Evolutionary conservation across 2,329 filamentous ascomycete species (phyloP), one percentile per base, ranked within the genome.

Genomic region (Fonsecaea monophora): DNA sequence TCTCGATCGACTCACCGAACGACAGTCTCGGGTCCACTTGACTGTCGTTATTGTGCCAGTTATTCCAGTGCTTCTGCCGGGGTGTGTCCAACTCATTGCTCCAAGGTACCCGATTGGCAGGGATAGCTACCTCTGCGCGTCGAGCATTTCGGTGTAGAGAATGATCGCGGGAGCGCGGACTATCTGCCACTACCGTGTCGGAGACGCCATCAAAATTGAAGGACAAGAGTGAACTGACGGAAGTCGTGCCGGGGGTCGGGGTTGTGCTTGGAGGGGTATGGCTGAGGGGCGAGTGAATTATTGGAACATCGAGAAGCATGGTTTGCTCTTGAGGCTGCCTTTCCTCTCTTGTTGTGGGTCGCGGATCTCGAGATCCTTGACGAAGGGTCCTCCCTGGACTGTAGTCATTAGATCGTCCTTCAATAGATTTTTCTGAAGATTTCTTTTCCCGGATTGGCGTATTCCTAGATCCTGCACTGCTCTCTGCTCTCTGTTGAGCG

Each of bases 131-230:
- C 7, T 56, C 61, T 15, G 45, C 62, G 37, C 67, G 62, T n/a
- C 56, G 59, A 32, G 30, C 37, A 13, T 25, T 40, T 25, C 38
- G 53, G 13, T 53, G 67, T 13, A 62, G 13, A 15, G 67, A 69
- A 10, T 63, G 69, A 13, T 69, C 65, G 2, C 62, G 62, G 3
- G 67, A 69, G n/a, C 45, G 61, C 53, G 69, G 65, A 38, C 65
- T 69, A n/a, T 67, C 65, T 1, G 34, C 64, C 25, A 69, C 67
- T 4, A 69, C 48, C 15, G 69, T 69, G 30, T 68, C 65, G 3
- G 65, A 68, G n/a, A 57, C 42, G 15, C 62, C 64, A 54, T 71
- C 69, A 40, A 71, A 69, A 63, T 66, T 67, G 58, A 69, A 66
- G 1, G 69, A 69, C 15, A 60, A 37, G 1, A 68, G 58, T 35